Evolutionary conservation across 2,329 filamentous ascomycete species (phyloP).

Genomic region (Karstenula rhodostoma): DNA sequence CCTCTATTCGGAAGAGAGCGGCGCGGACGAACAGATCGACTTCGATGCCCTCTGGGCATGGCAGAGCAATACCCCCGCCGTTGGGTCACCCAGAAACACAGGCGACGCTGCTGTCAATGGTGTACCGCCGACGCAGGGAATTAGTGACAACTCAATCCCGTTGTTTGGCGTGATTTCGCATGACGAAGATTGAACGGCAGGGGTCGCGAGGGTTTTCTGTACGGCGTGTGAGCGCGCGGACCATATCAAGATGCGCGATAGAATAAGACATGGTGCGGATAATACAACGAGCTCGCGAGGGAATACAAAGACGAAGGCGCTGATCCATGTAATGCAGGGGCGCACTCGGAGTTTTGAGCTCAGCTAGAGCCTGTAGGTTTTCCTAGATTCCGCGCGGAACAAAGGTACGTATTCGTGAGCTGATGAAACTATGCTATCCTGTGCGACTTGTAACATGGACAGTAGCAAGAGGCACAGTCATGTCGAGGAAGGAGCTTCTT

Average conservation of each 20-base stretch:
- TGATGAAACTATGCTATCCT: background rate
- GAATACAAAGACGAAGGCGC: background rate
- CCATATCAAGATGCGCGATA: background rate
- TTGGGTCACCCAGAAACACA: slow-evolving; percentile 35
- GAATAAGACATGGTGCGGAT: background rate
- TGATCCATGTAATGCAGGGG: background rate
- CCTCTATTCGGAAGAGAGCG: slow-evolving; percentile 43
- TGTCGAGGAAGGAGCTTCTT: background rate
- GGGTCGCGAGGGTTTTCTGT: background rate
- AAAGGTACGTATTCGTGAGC: background rate
- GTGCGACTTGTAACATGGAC: background rate
- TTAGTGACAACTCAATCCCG: slow-evolving; percentile 43
- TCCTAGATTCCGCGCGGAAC: background rate
- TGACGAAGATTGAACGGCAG: slow-evolving; percentile 9
- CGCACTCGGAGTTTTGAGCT: background rate
- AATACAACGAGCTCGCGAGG: background rate
- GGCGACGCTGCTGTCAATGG: slow-evolving; percentile 20
- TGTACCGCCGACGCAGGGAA: slow-evolving; percentile 27
- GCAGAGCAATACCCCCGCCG: slow-evolving; percentile 47
- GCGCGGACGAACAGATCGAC: slow-evolving; percentile 51
- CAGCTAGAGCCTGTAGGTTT: background rate
- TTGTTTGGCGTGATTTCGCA: slow-evolving; percentile 42
- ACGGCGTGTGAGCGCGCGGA: background rate
- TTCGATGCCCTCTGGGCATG: slow-evolving; percentile 54
- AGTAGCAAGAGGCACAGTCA: background rate